phyloP scores from a whole-genome alignment of 2,329 filamentous ascomycete genomes.

The Daldinia sp. region DNA sequence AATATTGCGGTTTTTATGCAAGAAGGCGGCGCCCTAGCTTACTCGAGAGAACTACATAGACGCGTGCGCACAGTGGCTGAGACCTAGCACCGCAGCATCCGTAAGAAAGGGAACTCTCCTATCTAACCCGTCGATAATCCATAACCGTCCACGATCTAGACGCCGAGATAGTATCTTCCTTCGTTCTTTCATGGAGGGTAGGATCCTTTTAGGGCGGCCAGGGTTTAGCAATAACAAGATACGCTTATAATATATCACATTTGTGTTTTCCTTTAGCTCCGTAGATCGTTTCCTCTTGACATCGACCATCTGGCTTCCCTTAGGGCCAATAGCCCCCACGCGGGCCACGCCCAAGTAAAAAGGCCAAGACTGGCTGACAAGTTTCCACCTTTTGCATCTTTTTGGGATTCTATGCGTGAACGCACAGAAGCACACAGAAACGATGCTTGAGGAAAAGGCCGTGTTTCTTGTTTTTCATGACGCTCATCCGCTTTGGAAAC shows the following conservation, averaged over 20 bases:
- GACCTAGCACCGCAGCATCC: slow-evolving; percentile 30
- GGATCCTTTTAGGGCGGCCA: slow-evolving; percentile 14
- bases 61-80: slow-evolving; percentile 35
- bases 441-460: not conserved
- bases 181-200: slow-evolving; percentile 11
- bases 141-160: not conserved
- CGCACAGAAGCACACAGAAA: too few species aligned
- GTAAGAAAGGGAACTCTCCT: not conserved
- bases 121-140: slow-evolving; percentile 15
- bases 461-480: slow-evolving; percentile 9
- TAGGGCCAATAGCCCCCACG: slow-evolving; percentile 3
- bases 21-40: slow-evolving; percentile 11
- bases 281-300: slow-evolving; percentile 27
- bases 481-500: slow-evolving; percentile 15
- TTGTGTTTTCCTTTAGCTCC: slow-evolving; percentile 15
- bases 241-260: slow-evolving; percentile 12
- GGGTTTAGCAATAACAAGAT: slow-evolving; percentile 9
- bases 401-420: slow-evolving; percentile 6
- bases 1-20: slow-evolving; percentile 2
- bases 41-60: slow-evolving; percentile 11
- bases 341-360: slow-evolving; percentile 5
- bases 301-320: not conserved
- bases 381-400: slow-evolving; percentile 6
- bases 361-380: slow-evolving; percentile 6
- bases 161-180: not conserved